Evolutionary conservation across 2,329 filamentous ascomycete genomes (phyloP).

Genomic region (Sporothrix humicola): DNA sequence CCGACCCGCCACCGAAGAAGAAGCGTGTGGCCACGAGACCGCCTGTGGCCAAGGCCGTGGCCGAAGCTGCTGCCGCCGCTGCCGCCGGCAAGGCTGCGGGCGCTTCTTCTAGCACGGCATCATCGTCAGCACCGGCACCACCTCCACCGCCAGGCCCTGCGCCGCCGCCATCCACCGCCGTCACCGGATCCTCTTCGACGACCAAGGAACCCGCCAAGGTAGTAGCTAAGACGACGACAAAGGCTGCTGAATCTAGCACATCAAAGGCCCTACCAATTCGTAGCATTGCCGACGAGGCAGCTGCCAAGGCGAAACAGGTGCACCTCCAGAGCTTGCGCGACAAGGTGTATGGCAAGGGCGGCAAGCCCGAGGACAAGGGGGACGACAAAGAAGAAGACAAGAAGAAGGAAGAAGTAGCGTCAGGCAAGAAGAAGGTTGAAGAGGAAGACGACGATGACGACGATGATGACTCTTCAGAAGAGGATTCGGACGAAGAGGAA

Average conservation of each 20-base stretch:
- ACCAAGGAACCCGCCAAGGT: slow-evolving; percentile 37
- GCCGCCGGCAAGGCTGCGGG: slow-evolving; percentile 2
- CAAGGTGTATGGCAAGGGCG: slow-evolving; percentile 59
- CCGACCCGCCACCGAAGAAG: slow-evolving; percentile 44
- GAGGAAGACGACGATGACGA: slow-evolving; percentile 31
- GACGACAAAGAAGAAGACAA: slow-evolving; percentile 19
- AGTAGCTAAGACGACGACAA: slow-evolving; percentile 39
- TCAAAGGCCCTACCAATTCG: slow-evolving; percentile 51
- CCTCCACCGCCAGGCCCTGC: slow-evolving; percentile 39
- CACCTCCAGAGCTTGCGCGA: slow-evolving; percentile 60
- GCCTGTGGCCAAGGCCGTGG: slow-evolving; percentile 19
- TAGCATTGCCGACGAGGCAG: slow-evolving; percentile 68
- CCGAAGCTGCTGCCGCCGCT: slow-evolving; percentile 30
- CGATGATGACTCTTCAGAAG: slow-evolving; percentile 34
- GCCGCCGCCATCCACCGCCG: slow-evolving; percentile 1
- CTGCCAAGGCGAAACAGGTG: slow-evolving; percentile 66
- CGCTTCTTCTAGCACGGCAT: slow-evolving; percentile 18
- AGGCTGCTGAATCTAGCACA: not conserved
- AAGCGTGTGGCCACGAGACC: not conserved
- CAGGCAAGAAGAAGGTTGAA: slow-evolving; percentile 28
- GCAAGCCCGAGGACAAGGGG: slow-evolving; percentile 32
- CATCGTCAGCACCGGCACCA: slow-evolving; percentile 28
- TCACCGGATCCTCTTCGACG: slow-evolving; percentile 22
- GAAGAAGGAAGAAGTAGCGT: not conserved
- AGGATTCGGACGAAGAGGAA: slow-evolving; percentile 37